Base-by-base conservation (phyloP, 1,139 yeast species). In the Hansenula lynferdii region DNA sequence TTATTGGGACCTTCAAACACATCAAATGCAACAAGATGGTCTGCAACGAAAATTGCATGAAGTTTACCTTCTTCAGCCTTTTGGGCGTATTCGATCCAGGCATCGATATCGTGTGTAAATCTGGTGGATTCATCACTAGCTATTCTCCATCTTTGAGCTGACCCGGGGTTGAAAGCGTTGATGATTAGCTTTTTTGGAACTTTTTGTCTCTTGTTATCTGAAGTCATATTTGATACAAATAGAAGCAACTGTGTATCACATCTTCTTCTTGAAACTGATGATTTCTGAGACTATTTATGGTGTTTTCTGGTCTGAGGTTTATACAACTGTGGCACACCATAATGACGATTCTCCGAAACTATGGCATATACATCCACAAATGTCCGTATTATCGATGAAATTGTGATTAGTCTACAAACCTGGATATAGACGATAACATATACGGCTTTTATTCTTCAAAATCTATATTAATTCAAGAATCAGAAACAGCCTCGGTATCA, bases 1-100 rank as follows among this genome's bases (percentile, higher is more conserved):
- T 65, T 65, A 4, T 55, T 43, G 1, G 67, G 67, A 4, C 69
- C 69, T 41, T 64, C 56, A 43, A 60, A 65, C n/a, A 64, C 70
- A 43, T 65, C 70, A 42, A 64, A 65, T 6, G 63, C 65, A 4
- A 71, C 72, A 20, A 67, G 50, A 8, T 64, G 69, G 50, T 69
- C 75, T 15, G 74, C 74, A 37, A 69, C 50, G 43, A 69, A 69
- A 15, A 69, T 45, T 3, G 67, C 64, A 43, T 65, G 65, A 44
- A 69, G 61, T 45, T 69, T 68, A 0, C 72, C 75, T 37, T 52
- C 56, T 43, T 69, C 75, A 32, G 69, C 53, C 12, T 62, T 38
- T 41, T 66, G 54, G 10, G 74, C 72, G 24, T 67, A 48, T 25
- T 67, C 52, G 4, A 59, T 61, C 75, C 75, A 69, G 46, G 28